Evolutionary conservation across 2,329 filamentous ascomycete species (phyloP), one percentile per base, ranked within the genome.

Genomic region (Colletotrichum viniferum): DNA sequence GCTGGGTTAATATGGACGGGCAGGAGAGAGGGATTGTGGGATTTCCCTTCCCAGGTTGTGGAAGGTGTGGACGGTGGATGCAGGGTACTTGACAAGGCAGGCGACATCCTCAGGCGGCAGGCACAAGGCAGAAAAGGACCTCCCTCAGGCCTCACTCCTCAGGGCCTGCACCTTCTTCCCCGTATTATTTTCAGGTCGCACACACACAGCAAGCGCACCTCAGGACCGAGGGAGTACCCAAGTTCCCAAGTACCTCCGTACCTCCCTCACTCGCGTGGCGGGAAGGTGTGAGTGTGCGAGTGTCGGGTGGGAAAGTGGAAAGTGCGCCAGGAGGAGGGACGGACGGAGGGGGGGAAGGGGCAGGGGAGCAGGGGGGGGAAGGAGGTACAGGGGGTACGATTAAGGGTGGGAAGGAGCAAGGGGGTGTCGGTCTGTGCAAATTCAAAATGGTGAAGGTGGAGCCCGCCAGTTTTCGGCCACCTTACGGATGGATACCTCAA

Each of bases 1-100:
- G 73, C 69, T 72, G 73, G 73, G 69, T 75, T 75, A 75, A 68
- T 73, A 75, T 72, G 72, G 72, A 71, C 38, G 67, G 67, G 32
- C n/a, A 68, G 10, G 60, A 58, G 69, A 67, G 69, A 58, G 56
- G 73, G 62, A 48, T 69, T 69, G 36, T 61, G 55, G 67, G 56
- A 62, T 52, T 52, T 52, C 43, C 14, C 38, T 48, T 48, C 38
- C 38, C 38, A 48, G 38, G 38, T 48, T 48, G 38, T 52, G 43
- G 43, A 52, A 52, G 43, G 43, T 52, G 43, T 52, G n/a, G 43
- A 52, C 43, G 43, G 43, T 52, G 43, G 38, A 55, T 52, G 43
- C 43, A 52, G 43, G 43, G 43, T 52, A 52, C 43, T 52, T 52
- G 43, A 52, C 66, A 69, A 69, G 66, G 66, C 52, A 62, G 58